Conservation (phyloP, 352 stramenopile genomes). For the Globisporangium emineosum region DNA sequence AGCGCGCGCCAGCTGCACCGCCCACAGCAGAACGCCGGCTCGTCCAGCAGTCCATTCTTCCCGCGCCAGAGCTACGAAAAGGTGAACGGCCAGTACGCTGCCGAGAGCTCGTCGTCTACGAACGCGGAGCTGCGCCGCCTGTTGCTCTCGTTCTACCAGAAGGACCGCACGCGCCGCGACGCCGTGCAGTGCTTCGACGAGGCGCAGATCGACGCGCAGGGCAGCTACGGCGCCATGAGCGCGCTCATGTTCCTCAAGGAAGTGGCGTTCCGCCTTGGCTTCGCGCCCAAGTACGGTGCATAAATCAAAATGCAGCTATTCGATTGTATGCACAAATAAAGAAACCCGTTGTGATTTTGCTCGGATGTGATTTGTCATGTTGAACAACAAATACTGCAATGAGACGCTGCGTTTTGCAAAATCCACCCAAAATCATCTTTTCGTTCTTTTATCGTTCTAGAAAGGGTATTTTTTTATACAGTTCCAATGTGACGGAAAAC, state of each 20-base stretch:
- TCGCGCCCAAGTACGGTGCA: conserved; percentile 77
- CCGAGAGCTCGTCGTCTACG: background rate
- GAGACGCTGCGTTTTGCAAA: no score
- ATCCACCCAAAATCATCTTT: background rate
- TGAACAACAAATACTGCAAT: background rate
- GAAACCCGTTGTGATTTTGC: conserved; percentile 2
- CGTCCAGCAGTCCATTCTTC: conserved; percentile 30
- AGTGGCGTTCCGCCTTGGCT: conserved; percentile 74
- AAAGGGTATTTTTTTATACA: background rate
- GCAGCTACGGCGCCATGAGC: conserved; percentile 71
- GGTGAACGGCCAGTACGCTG: conserved; percentile 46
- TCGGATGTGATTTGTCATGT: background rate
- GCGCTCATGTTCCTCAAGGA: conserved; percentile 73
- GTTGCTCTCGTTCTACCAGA: conserved; percentile 51
- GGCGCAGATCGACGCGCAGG: conserved; percentile 39
- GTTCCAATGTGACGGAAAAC: no score
- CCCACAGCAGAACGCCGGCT: conserved; percentile 20
- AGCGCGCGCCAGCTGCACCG: conserved; percentile 12
- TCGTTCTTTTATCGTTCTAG: background rate
- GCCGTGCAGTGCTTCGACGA: conserved; percentile 43
- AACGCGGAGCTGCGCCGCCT: conserved; percentile 28
- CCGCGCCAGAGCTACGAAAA: conserved; percentile 69
- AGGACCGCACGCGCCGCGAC: conserved; percentile 68
- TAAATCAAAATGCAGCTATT: conserved; percentile 12
- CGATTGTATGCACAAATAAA: background rate